Evolutionary conservation across 2,329 filamentous ascomycete genomes (phyloP).

Genomic region (Moelleriella libera): DNA sequence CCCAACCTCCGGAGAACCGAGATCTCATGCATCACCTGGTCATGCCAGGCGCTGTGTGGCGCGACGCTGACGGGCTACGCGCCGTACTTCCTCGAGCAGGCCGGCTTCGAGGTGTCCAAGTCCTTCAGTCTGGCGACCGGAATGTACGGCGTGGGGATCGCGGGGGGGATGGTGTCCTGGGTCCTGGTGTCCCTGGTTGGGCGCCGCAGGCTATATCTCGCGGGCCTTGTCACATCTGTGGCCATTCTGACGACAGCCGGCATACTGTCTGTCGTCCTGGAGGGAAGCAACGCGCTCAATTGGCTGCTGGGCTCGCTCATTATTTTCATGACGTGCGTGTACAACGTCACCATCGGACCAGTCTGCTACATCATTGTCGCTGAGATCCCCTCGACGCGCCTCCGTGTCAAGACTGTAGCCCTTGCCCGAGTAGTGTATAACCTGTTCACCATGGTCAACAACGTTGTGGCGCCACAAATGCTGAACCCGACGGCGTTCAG

Average conservation of each 20-base stretch:
- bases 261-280: conserved; percentile 18
- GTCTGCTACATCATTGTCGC: conserved; percentile 23
- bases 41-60: conserved; percentile 48
- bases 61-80: conserved; percentile 52
- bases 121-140: conserved; percentile 24
- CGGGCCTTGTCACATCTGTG: conserved; percentile 15
- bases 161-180: conserved; percentile 25
- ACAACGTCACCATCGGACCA: conserved; percentile 22
- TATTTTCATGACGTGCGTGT: conserved; percentile 24
- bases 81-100: conserved; percentile 24
- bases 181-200: conserved; percentile 22
- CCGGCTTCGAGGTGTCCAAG: conserved; percentile 20
- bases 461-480: conserved; percentile 13
- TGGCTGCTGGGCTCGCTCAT: conserved; percentile 22
- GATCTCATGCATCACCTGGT: conserved; percentile 44
- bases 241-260: conserved; percentile 23
- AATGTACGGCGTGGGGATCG: conserved; percentile 23
- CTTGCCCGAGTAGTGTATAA: conserved; percentile 16
- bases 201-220: conserved; percentile 24
- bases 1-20: conserved; percentile 14
- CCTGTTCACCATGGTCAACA: conserved; percentile 11
- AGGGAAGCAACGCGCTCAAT: conserved; percentile 11
- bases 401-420: conserved; percentile 24
- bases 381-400: conserved; percentile 22
- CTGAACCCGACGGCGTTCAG: conserved; percentile 13